Evolutionary conservation across 169 alveolate species (phyloP).

Genomic region (Babesia bigemina): DNA sequence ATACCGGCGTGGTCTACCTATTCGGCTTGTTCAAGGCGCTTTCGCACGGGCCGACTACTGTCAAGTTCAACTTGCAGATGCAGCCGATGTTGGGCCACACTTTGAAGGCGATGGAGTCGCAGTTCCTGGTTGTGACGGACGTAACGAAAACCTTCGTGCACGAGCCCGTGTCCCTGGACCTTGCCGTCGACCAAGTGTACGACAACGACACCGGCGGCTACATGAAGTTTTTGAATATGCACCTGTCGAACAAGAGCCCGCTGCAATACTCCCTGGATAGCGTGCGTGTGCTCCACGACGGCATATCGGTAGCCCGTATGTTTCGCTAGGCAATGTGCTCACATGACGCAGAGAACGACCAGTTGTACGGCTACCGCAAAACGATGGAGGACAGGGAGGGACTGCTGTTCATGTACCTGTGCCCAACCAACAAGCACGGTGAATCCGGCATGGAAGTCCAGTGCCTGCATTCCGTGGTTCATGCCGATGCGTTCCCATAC

Average conservation of each 20-base stretch:
- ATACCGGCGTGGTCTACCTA: slow-evolving; percentile 23
- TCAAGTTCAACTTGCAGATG: slow-evolving; percentile 35
- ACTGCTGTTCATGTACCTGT: slow-evolving; percentile 32
- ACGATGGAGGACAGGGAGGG: slow-evolving; percentile 13
- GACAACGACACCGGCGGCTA: slow-evolving; percentile 21
- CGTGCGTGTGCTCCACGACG: slow-evolving; percentile 32
- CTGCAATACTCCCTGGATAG: slow-evolving; percentile 25
- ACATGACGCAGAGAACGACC: slow-evolving; percentile 6
- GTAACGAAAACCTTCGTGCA: slow-evolving; percentile 5
- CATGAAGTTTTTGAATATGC: slow-evolving; percentile 25
- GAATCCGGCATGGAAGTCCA: slow-evolving; percentile 14
- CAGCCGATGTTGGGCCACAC: slow-evolving; percentile 40
- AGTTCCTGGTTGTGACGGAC: slow-evolving; percentile 30
- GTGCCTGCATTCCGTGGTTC: slow-evolving; percentile 23
- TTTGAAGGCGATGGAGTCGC: slow-evolving; percentile 25
- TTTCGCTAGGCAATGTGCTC: too few relatives aligned
- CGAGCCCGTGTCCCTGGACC: slow-evolving; percentile 11
- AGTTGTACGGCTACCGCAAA: slow-evolving; percentile 37
- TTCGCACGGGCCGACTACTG: slow-evolving; percentile 28
- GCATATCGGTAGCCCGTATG: not conserved
- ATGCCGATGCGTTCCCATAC: slow-evolving; percentile 30
- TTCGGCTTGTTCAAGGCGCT: slow-evolving; percentile 19
- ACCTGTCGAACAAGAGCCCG: slow-evolving; percentile 28
- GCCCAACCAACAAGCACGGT: not conserved
- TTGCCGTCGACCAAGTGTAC: slow-evolving; percentile 13